Conservation (phyloP, 2,329 filamentous ascomycete species). For the Plenodomus tracheiphilus region DNA sequence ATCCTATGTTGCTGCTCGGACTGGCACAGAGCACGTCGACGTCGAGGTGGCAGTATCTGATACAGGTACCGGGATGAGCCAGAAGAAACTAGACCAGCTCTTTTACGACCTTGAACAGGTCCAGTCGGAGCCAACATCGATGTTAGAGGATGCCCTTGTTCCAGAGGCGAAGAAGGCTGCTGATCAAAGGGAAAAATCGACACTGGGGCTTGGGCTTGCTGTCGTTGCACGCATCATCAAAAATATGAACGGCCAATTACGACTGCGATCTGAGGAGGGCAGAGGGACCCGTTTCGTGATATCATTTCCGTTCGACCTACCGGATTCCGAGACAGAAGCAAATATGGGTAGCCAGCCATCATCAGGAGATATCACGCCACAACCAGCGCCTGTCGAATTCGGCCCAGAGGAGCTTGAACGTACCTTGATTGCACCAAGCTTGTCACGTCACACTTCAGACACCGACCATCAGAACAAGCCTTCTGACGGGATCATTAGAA, state of each 20-base stretch:
- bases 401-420: conserved; percentile 55
- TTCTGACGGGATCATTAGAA: conserved; percentile 13
- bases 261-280: conserved; percentile 80
- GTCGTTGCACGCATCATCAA: conserved; percentile 82
- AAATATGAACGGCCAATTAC: conserved; percentile 89
- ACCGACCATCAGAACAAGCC: conserved; percentile 1
- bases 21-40: conserved; percentile 56
- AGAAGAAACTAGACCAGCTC: conserved; percentile 60
- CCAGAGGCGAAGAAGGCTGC: conserved; percentile 37
- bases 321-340: conserved; percentile 41
- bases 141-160: conserved; percentile 37
- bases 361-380: conserved; percentile 26
- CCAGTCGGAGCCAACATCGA: conserved; percentile 31
- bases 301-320: conserved; percentile 73
- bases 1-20: conserved; percentile 58
- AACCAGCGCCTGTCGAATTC: conserved; percentile 7
- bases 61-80: conserved; percentile 68
- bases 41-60: conserved; percentile 78
- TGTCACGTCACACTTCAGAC: conserved; percentile 28
- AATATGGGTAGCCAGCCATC: conserved; percentile 2
- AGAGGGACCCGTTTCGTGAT: conserved; percentile 83
- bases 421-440: conserved; percentile 56
- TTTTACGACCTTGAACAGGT: conserved; percentile 71
- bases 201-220: conserved; percentile 80
- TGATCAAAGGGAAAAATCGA: conserved; percentile 47